Evolutionary conservation across 768 basidiomycete genomes (phyloP).

Genomic region (Paxillus ammoniavirescens): DNA sequence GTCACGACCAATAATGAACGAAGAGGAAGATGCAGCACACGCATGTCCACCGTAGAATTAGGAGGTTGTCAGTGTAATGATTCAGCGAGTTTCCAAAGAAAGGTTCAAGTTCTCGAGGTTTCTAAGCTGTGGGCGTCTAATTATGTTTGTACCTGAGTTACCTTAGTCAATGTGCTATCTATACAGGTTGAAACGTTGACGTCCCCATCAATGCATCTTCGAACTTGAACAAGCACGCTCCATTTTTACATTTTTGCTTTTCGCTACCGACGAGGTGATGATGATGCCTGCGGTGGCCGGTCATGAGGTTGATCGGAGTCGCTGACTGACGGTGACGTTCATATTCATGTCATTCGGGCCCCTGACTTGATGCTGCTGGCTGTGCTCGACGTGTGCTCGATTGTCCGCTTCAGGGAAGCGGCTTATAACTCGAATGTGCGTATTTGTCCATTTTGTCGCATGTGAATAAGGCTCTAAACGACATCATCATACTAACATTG

Average conservation of each 20-base stretch:
- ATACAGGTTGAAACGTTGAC: no score
- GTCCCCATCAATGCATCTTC: no score
- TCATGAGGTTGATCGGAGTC: neutral
- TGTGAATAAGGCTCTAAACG: neutral
- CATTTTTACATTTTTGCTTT: no score
- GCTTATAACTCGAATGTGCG: neutral
- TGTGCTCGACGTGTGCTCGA: neutral
- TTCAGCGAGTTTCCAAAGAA: constrained; percentile 7
- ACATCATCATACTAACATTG: no score
- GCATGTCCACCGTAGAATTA: neutral
- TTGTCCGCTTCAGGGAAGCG: constrained; percentile 3
- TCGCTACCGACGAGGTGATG: no score
- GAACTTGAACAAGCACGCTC: no score
- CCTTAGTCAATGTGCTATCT: no score
- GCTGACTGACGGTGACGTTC: neutral
- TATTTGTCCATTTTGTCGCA: constrained; percentile 1
- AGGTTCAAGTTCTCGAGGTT: constrained; percentile 10
- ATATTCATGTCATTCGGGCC: neutral
- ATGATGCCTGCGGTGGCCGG: no score
- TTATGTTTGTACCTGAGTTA: no score
- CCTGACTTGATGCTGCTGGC: neutral
- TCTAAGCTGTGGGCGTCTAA: neutral
- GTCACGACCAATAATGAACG: no score
- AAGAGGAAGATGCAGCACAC: neutral
- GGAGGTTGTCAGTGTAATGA: neutral